These are phyloP conservation scores for Bryum argenteum DNA, from an alignment of 225 moss, liverwort and hornwort species.

Conservation along the genomic window DNA sequence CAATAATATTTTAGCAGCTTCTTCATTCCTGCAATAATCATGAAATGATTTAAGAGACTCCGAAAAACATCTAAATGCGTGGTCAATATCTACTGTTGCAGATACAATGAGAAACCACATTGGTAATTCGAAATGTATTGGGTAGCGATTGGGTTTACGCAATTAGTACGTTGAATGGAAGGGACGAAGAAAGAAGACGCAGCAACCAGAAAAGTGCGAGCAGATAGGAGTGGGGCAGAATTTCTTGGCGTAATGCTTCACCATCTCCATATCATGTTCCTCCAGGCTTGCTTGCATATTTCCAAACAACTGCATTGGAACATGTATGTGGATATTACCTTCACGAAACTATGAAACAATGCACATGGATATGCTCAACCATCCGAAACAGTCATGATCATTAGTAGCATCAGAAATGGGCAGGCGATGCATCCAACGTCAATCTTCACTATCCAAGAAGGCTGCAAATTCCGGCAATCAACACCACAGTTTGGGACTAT, in stretches of 20 bases:
- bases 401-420: constrained; percentile 3
- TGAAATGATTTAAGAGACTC: constrained; percentile 12
- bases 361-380: background rate
- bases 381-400: background rate
- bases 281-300: constrained; percentile 53
- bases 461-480: no score
- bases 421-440: no score
- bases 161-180: constrained; percentile 62
- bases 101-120: background rate
- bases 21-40: constrained; percentile 63
- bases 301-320: constrained; percentile 58
- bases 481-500: no score
- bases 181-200: constrained; percentile 78
- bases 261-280: constrained; percentile 53
- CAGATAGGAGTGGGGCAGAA: constrained; percentile 65
- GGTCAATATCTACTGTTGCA: no score
- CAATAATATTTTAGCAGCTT: constrained; percentile 63
- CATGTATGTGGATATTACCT: constrained; percentile 7
- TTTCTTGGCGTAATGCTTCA: constrained; percentile 64
- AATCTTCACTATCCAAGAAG: no score
- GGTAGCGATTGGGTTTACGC: background rate
- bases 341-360: background rate
- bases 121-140: no score
- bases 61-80: constrained; percentile 2
- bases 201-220: no score